Percentiles rank a stretch among this genome's conserved stretches.
These are phyloP conservation scores for Pseudonectria buxi DNA, from an alignment of 2,329 filamentous ascomycete species.

Conservation along the genomic window DNA sequence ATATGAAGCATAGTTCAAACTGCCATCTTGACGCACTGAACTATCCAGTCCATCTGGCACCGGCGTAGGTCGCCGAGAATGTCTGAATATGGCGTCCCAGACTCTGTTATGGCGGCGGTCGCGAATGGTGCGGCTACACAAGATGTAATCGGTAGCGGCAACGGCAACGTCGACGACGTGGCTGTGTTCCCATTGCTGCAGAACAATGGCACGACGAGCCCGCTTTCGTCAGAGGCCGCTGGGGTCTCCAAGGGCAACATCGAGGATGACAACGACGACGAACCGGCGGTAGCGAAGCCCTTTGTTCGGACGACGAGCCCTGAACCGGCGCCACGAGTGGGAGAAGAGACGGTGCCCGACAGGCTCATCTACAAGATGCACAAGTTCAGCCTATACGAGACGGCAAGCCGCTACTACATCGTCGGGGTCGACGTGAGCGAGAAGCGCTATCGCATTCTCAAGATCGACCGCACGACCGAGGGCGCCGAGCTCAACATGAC, in stretches of 20 bases:
- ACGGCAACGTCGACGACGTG: slow-evolving; percentile 8
- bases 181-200: slow-evolving; percentile 31
- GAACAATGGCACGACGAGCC: slow-evolving; percentile 27
- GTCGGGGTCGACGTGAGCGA: slow-evolving; percentile 90
- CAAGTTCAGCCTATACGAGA: slow-evolving; percentile 97
- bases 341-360: slow-evolving; percentile 24
- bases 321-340: slow-evolving; percentile 29
- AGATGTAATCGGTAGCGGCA: slow-evolving; percentile 7
- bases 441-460: slow-evolving; percentile 80
- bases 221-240: slow-evolving; percentile 18
- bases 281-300: slow-evolving; percentile 50
- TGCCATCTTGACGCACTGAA: no score
- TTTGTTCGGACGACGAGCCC: slow-evolving; percentile 52
- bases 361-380: slow-evolving; percentile 66
- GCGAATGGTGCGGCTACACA: slow-evolving; percentile 8
- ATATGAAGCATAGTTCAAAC: no score
- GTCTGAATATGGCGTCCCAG: slow-evolving; percentile 20
- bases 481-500: slow-evolving; percentile 70
- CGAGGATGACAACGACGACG: slow-evolving; percentile 52
- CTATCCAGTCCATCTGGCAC: slow-evolving; percentile 4
- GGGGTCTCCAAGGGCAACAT: slow-evolving; percentile 14
- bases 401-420: slow-evolving; percentile 85
- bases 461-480: slow-evolving; percentile 85
- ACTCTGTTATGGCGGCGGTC: slow-evolving; percentile 13
- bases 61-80: slow-evolving; percentile 11